These are phyloP conservation scores for Bipolaris bicolor DNA, from an alignment of 2,329 filamentous ascomycete species.

Conservation along the genomic window DNA sequence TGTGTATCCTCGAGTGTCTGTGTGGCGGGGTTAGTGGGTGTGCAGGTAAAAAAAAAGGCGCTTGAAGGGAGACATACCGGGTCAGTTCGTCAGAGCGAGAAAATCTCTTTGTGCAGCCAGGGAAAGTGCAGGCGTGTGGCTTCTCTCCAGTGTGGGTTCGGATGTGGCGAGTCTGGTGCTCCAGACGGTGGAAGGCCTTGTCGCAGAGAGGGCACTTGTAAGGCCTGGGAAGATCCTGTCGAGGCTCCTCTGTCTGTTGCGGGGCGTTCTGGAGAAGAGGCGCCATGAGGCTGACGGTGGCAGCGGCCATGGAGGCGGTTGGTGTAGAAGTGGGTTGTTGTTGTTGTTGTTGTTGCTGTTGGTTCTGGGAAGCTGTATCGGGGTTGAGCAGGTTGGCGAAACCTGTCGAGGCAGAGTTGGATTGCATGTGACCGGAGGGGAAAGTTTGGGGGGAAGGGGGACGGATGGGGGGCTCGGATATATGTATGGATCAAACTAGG, in stretches of 20 bases:
- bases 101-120: conserved; percentile 96
- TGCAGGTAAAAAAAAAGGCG: neutral
- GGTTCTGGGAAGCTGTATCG: conserved; percentile 26
- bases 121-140: conserved; percentile 93
- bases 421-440: conserved; percentile 51
- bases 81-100: conserved; percentile 96
- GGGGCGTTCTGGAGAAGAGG: conserved; percentile 66
- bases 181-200: conserved; percentile 96
- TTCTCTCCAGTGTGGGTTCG: conserved; percentile 98
- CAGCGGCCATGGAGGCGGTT: conserved; percentile 48
- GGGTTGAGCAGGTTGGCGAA: conserved; percentile 50
- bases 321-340: conserved; percentile 17
- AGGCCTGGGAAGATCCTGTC: conserved; percentile 85
- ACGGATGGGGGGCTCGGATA: conserved; percentile 46
- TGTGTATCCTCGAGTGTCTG: conserved; percentile 96
- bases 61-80: conserved; percentile 22
- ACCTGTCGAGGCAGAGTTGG: conserved; percentile 42
- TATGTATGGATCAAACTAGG: conserved; percentile 42
- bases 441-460: conserved; percentile 46
- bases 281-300: conserved; percentile 57
- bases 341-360: conserved; percentile 1
- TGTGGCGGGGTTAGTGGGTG: conserved; percentile 17
- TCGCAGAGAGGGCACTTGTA: conserved; percentile 99
- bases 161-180: conserved; percentile 92
- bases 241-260: conserved; percentile 59